Evolutionary conservation across 2,329 filamentous ascomycete species (phyloP), one percentile per base, ranked within the genome.

Genomic region (Nemania sp.): DNA sequence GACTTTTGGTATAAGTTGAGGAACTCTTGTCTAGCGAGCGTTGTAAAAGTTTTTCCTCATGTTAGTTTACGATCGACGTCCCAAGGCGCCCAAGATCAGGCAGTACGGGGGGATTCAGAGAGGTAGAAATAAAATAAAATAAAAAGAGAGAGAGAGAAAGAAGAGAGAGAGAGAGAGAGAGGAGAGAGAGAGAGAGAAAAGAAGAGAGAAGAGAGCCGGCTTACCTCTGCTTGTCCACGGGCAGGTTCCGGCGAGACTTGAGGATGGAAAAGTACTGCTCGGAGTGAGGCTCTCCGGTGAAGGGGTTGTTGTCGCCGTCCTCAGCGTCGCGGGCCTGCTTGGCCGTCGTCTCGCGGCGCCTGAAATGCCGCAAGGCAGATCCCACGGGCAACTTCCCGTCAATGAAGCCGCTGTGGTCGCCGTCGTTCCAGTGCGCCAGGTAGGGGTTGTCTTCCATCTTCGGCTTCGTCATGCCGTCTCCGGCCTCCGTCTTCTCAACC

Each of bases 261-360:
- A 99, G 80, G 73, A 99, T 99, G 71, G 87, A 87, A 76, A 97
- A 92, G 81, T 99, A 99, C 72, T 90, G 87, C 68, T 87, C 83
- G 47, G 92, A 92, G 71, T 97, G 88, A 13, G 86, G 81, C 59
- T 84, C 80, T 62, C 88, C 87, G 50, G 88, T 99, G 81, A 97
- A 97, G 20, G 94, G 89, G 74, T 97, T 99, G 68, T 82, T 77
- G 18, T 92, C 89, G 13, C 88, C 86, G 77, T 97, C 87, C 79
- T 99, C 95, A 2, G 88, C 89, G 69, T 81, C 79, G 66, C 81
- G 78, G 3, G 92, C 92, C 78, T 92, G 84, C 63, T 83, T 81
- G 5, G 92, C 87, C 2, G 92, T 98, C 1, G 92, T 96, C 59
- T 87, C 78, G 75, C 96, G 92, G 67, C 90, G 87, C 75, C 84